Conservation (phyloP, 176 grass and related monocot genomes). For the Hordeum marinum region DNA sequence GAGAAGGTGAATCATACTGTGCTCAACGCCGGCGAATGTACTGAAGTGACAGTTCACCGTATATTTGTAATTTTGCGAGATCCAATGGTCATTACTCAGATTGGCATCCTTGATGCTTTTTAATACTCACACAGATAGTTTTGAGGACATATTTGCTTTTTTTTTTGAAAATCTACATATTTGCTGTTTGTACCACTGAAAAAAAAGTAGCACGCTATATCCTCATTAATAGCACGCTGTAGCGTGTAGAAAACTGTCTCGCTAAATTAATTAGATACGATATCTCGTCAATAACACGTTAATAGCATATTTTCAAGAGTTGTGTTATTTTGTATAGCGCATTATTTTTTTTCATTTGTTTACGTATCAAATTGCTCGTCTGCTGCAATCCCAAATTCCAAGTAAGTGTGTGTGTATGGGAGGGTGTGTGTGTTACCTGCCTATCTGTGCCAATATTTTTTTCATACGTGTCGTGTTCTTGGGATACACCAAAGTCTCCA, state of each 20-base stretch:
- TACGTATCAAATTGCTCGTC: not conserved
- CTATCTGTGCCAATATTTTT: not conserved
- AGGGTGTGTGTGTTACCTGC: no score
- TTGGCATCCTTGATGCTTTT: not conserved
- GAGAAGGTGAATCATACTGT: not conserved
- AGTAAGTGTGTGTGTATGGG: not conserved
- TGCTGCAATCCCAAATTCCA: not conserved
- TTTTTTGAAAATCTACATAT: no score
- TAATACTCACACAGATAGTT: not conserved
- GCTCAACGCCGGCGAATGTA: not conserved
- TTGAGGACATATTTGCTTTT: not conserved
- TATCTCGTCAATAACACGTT: no score
- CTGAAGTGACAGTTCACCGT: not conserved
- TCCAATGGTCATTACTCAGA: not conserved
- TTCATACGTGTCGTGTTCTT: not conserved
- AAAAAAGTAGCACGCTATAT: no score
- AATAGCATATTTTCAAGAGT: no score
- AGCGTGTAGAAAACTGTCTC: no score
- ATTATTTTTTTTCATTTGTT: no score
- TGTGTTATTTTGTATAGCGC: no score
- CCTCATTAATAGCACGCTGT: no score
- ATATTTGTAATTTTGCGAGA: conserved; percentile 26
- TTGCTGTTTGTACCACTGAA: no score
- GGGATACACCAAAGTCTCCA: not conserved
- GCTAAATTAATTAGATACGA: no score